Conservation (phyloP, 805 yeast genomes). For the Trichomonascus vanleenenianus region DNA sequence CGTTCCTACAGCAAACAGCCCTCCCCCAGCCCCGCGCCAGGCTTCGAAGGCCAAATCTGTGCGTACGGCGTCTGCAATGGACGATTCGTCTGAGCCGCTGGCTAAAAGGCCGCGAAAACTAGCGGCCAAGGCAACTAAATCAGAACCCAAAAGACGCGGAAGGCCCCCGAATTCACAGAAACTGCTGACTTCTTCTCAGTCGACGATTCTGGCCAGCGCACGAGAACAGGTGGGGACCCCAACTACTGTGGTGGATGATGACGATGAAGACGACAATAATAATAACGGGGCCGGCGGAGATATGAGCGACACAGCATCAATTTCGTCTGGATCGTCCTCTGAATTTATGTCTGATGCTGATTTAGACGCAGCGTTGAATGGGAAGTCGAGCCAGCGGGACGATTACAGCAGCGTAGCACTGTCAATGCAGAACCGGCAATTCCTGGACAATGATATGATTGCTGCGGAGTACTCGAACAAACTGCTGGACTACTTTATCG, state of each 20-base stretch:
- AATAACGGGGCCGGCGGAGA: no score
- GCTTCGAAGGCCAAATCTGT: conserved; percentile 27
- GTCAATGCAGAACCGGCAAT: conserved; percentile 3
- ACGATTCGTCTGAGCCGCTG: conserved; percentile 7
- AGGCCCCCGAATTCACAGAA: conserved; percentile 18
- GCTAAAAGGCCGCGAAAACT: conserved; percentile 22
- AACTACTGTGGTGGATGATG: conserved; percentile 12
- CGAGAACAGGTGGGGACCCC: conserved; percentile 17
- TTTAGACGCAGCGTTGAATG: conserved; percentile 37
- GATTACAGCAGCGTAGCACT: conserved; percentile 4
- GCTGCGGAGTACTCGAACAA: conserved; percentile 26
- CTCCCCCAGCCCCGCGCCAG: conserved; percentile 53
- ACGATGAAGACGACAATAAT: conserved; percentile 18
- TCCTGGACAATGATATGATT: conserved; percentile 10
- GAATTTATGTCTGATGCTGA: conserved; percentile 50
- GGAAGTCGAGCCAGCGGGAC: conserved; percentile 3
- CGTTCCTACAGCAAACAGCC: conserved; percentile 45
- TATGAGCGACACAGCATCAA: conserved; percentile 10
- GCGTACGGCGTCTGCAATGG: conserved; percentile 15
- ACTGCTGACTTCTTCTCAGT: conserved; percentile 11
- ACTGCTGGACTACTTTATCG: conserved; percentile 46
- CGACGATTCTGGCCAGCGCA: conserved; percentile 15
- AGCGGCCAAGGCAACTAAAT: conserved; percentile 7
- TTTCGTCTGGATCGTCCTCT: conserved; percentile 33
- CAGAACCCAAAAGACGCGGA: conserved; percentile 12